phyloP scores from a whole-genome alignment of 495 filamentous ascomycete genomes.

The Hyaloscypha hepaticicola region DNA sequence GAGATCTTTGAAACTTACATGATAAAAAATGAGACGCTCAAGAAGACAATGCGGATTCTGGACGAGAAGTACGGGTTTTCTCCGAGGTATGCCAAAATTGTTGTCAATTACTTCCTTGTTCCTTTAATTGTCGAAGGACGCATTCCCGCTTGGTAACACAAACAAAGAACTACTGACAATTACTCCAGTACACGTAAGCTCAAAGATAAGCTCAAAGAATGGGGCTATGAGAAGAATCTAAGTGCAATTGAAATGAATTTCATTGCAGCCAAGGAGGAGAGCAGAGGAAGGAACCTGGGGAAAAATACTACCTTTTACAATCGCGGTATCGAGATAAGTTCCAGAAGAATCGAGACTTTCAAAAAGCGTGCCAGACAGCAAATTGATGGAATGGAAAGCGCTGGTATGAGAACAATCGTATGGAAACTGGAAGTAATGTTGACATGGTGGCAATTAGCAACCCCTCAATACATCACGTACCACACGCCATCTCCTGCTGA shows the following conservation, averaged over 20 bases:
- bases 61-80: neutral
- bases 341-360: neutral
- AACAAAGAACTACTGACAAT: neutral
- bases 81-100: neutral
- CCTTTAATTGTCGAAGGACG: no score
- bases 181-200: neutral
- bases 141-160: no score
- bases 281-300: neutral
- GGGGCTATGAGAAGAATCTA: neutral
- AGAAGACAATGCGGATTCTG: neutral
- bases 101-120: neutral
- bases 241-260: neutral
- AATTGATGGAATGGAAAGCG: neutral
- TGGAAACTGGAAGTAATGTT: neutral
- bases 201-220: neutral
- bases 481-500: neutral
- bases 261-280: neutral
- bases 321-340: neutral
- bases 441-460: neutral
- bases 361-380: neutral
- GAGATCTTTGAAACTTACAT: neutral
- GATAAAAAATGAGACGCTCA: neutral
- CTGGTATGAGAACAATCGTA: neutral
- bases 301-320: neutral
- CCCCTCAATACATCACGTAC: neutral